These are phyloP conservation scores for Penicillium sp. DNA, from an alignment of 2,329 filamentous ascomycete species.

Conservation along the genomic window DNA sequence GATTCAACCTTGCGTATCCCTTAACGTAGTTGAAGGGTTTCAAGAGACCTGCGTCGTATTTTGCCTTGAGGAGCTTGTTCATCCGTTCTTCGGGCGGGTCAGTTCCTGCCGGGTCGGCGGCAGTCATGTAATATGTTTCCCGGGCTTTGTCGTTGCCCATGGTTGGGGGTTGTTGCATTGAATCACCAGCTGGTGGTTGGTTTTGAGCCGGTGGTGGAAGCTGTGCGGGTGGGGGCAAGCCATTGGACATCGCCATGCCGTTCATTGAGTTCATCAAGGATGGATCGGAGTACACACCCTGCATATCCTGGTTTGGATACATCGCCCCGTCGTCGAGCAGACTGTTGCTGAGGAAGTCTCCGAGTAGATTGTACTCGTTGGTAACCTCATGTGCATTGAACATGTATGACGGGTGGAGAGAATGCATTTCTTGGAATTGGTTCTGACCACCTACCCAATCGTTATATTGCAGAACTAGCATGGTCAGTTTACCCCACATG, in stretches of 20 bases:
- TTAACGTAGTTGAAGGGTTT: constrained; percentile 99
- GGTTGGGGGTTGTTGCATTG: constrained; percentile 64
- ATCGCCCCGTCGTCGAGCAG: constrained; percentile 80
- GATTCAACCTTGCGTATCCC: constrained; percentile 84
- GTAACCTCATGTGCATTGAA: constrained; percentile 91
- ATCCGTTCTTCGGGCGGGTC: constrained; percentile 90
- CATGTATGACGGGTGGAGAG: constrained; percentile 91
- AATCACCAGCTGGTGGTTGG: constrained; percentile 45
- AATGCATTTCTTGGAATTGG: constrained; percentile 92
- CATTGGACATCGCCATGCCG: constrained; percentile 31
- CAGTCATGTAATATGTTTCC: constrained; percentile 92
- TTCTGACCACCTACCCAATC: constrained; percentile 78
- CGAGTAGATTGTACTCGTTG: constrained; percentile 94
- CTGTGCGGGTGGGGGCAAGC: constrained; percentile 40
- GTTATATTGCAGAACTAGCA: constrained; percentile 75
- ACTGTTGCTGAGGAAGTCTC: constrained; percentile 93
- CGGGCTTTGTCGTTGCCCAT: constrained; percentile 67
- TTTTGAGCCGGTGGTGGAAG: constrained; percentile 33
- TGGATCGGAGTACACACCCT: constrained; percentile 63
- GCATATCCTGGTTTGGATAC: constrained; percentile 66
- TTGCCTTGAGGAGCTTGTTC: constrained; percentile 89
- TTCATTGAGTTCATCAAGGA: constrained; percentile 51
- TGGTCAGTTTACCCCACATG: constrained; percentile 27
- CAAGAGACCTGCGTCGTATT: constrained; percentile 91
- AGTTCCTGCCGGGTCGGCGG: constrained; percentile 87